phyloP scores from a whole-genome alignment of 2,329 filamentous ascomycete species.

The Elsinoe fawcettii region DNA sequence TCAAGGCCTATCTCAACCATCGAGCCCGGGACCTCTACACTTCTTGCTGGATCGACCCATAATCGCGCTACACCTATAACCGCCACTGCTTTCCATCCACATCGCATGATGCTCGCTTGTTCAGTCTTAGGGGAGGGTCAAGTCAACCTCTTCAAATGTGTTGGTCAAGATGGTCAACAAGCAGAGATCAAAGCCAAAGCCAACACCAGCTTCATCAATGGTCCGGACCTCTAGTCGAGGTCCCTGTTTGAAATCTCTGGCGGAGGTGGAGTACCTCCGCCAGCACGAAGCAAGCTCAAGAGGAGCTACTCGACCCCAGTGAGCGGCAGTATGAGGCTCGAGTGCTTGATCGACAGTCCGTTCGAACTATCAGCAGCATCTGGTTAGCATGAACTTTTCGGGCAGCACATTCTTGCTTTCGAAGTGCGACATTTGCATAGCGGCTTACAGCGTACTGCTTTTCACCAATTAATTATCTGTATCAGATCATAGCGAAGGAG shows the following conservation, averaged over 20 bases:
- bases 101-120: conserved; percentile 82
- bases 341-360: background rate
- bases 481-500: conserved; percentile 1
- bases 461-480: background rate
- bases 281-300: background rate
- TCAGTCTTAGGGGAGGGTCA: conserved; percentile 81
- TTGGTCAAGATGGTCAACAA: conserved; percentile 15
- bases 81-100: conserved; percentile 88
- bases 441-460: background rate
- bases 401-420: background rate
- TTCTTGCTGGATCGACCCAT: conserved; percentile 36
- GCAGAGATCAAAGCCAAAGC: background rate
- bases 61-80: conserved; percentile 76
- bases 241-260: background rate
- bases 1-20: conserved; percentile 63
- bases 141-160: conserved; percentile 66
- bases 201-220: conserved; percentile 15
- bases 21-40: conserved; percentile 60
- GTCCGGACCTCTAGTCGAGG: conserved; percentile 15
- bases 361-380: background rate
- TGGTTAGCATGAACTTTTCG: background rate
- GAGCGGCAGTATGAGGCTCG: background rate
- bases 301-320: background rate
- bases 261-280: background rate
- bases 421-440: background rate